Evolutionary conservation across 75 land plant species (phyloP), one percentile per base, ranked within the genome.

Genomic region (Pinus albicaulis): DNA sequence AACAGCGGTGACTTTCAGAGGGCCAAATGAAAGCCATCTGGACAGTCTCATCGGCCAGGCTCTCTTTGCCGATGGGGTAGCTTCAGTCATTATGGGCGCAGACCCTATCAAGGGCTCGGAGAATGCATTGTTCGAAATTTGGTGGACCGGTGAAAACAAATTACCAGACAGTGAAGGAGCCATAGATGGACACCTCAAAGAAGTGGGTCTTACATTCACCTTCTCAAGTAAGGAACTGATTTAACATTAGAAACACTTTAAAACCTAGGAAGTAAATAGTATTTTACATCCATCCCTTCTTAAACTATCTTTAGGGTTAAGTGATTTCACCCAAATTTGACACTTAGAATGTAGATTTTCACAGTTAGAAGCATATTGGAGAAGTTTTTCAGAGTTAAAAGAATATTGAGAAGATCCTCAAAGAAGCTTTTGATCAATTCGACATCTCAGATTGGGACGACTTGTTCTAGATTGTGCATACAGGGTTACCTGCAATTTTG

Each of bases 51-150:
- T 83, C 8, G 84, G 89, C 5, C 76, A 73, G 59, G 91, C 83
- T 14, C 41, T 86, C 22, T 86, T 86, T 28, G 91, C 79, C 25
- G 91, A 89, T 55, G 91, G 91, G 8, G 86, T 86, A 0, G 77
- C 83, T 15, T 89, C 86, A 17, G 44, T 83, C 28, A 81, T 89
- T n/a, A 57, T 89, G 20, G 89, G 91, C 1, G 61, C 81, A 4
- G 89, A 89, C 76, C 88, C 86, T 7, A 23, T 77, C 16, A 62
- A 76, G 3, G 81, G 22, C 14, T 28, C 57, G 0, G 90, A 88
- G 80, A 71, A 53, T 2, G 81, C 90, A 38, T 10, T 79, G 44
- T 88, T 86, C 74, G 83, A 83, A 68, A 14, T 88, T 2, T 69
- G 77, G 44, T 79, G 76, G 31, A 48, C 84, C 2, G 77, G 63